phyloP scores from a whole-genome alignment of 805 yeast species.

The Saccharomycopsis synnaedendra region DNA sequence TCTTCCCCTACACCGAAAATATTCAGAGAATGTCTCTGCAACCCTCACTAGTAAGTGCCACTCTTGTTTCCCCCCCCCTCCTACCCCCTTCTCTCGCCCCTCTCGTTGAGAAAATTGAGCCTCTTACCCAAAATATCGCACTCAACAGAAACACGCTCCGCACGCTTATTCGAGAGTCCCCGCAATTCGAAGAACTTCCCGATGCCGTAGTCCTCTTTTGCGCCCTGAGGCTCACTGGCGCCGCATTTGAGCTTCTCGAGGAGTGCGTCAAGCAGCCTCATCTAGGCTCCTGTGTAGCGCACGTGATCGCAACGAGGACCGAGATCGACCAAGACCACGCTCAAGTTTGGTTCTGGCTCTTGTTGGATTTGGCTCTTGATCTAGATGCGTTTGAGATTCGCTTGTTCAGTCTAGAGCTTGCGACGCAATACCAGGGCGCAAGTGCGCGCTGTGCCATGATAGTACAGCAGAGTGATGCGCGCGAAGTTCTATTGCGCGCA shows the following conservation, averaged over 20 bases:
- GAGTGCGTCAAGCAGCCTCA: slow-evolving; percentile 4
- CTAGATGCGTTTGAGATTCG: background rate
- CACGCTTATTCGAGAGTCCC: slow-evolving; percentile 7
- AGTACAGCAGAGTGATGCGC: slow-evolving; percentile 3
- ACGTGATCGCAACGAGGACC: background rate
- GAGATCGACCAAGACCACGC: background rate
- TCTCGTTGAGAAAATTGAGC: background rate
- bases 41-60: background rate
- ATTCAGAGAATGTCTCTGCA: no score
- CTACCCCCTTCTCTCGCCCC: background rate
- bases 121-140: slow-evolving; percentile 7
- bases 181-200: slow-evolving; percentile 4
- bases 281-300: background rate
- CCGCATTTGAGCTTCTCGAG: background rate
- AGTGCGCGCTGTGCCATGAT: slow-evolving; percentile 8
- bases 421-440: slow-evolving; percentile 4
- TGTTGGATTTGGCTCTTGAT: slow-evolving; percentile 6
- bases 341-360: background rate
- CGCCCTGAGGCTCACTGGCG: slow-evolving; percentile 5
- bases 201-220: slow-evolving; percentile 7
- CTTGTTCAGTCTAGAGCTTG: slow-evolving; percentile 10
- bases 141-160: slow-evolving; percentile 6
- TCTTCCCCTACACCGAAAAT: no score
- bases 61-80: background rate
- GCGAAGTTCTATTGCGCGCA: slow-evolving; percentile 4